phyloP scores from a whole-genome alignment of 257 asterid species.

The Solanum chaucha region DNA sequence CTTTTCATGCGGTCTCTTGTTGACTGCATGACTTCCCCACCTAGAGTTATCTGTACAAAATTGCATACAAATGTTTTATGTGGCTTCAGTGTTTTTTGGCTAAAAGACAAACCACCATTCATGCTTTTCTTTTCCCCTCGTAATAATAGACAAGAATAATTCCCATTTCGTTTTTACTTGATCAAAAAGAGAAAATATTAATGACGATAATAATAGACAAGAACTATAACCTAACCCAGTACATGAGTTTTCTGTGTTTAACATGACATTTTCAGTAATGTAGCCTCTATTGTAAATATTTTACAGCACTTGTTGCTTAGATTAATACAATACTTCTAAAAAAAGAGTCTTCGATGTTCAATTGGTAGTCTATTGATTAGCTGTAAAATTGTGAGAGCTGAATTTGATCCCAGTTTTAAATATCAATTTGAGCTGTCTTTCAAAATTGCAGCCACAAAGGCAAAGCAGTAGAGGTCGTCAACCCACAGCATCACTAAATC shows the following conservation, averaged over 20 bases:
- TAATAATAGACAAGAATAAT: neutral
- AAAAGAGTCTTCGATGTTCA: neutral
- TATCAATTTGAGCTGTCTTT: neutral
- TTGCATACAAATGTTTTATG: neutral
- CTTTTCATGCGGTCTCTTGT: neutral
- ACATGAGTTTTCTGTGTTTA: neutral
- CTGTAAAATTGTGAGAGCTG: neutral
- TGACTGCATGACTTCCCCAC: neutral
- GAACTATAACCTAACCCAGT: neutral
- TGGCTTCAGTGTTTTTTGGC: neutral
- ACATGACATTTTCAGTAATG: neutral
- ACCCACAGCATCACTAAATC: slow-evolving; percentile 25
- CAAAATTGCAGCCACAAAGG: slow-evolving; percentile 10
- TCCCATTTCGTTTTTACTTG: neutral
- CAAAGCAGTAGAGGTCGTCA: slow-evolving; percentile 26
- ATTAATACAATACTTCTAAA: neutral
- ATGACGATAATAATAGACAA: neutral
- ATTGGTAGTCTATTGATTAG: neutral
- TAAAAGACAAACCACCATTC: neutral
- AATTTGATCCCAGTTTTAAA: neutral
- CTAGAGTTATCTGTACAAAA: neutral
- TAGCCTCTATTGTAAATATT: neutral
- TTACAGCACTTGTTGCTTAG: neutral
- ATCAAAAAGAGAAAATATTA: neutral
- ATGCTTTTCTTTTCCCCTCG: neutral